Evolutionary conservation across 2,329 filamentous ascomycete genomes (phyloP), one percentile per base, ranked within the genome.

Genomic region (Pseudopithomyces chartarum): DNA sequence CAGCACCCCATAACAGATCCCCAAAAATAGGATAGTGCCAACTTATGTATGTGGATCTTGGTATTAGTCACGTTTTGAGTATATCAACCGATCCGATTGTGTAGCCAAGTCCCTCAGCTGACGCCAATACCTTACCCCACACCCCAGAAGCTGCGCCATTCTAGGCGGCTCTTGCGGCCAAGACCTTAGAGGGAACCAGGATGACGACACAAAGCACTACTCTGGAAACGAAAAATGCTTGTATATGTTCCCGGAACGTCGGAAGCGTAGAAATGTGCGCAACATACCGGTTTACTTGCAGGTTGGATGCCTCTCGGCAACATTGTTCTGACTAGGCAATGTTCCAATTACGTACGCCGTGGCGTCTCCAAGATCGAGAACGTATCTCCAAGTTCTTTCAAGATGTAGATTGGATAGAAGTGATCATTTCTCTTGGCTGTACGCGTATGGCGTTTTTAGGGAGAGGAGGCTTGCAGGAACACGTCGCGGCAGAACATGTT

Each of bases 71-170:
- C 8, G 26, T 29, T 29, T 8, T 29, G 4, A 29, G 26, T 29
- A 29, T 29, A 29, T 8, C 26, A 29, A 8, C 26, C 26, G 26
- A n/a, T 29, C 8, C 26, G 26, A 29, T 29, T 8, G 26, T 29
- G 26, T 29, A 17, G 43, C 43, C 43, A 46, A 46, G 43, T 46
- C 32, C 23, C 43, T 46, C 15, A 46, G 20, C 19, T 15, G 32
- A 19, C 43, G 43, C 43, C 43, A 46, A 46, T 32, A n/a, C 26
- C 1, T n/a, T 46, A 46, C 43, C 43, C 43, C 43, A 46, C 43
- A 45, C 43, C 11, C 43, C 15, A 26, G 43, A 32, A 19, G 43
- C 26, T 32, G 26, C 15, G 15, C 20, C 26, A 3, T 46, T 29
- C 23, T 46, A 32, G 43, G 43, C 43, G 26, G 3, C 26, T 26